Percentiles rank a stretch among this genome's conserved stretches.
These are phyloP conservation scores for Linum tenue DNA, from an alignment of 345 rosid genomes.

Conservation along the genomic window DNA sequence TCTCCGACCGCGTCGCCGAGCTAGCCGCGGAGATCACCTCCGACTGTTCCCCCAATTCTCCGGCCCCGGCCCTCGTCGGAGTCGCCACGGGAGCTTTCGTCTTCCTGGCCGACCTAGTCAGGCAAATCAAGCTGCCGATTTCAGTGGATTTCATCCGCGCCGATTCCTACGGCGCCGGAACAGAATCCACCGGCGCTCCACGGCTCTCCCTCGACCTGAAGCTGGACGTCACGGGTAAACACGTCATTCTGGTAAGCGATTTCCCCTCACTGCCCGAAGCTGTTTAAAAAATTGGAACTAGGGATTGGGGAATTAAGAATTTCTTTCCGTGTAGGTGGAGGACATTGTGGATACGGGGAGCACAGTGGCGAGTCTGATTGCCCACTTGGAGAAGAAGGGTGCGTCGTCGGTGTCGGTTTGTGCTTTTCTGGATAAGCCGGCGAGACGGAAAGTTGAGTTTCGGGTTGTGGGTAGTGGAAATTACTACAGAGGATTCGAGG, in stretches of 20 bases:
- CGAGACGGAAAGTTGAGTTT: conserved; percentile 53
- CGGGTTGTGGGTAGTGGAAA: conserved; percentile 64
- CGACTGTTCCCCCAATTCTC: conserved; percentile 30
- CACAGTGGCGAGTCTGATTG: conserved; percentile 53
- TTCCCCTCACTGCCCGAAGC: background rate
- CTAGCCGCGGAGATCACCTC: conserved; percentile 45
- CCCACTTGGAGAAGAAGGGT: conserved; percentile 46
- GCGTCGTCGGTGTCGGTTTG: conserved; percentile 81
- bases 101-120: conserved; percentile 71
- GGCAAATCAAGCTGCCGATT: conserved; percentile 49
- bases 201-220: conserved; percentile 53
- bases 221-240: conserved; percentile 52
- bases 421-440: conserved; percentile 64
- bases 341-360: conserved; percentile 86
- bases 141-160: conserved; percentile 58
- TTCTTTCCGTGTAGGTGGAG: conserved; percentile 46
- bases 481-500: conserved; percentile 77
- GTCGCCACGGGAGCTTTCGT: conserved; percentile 81
- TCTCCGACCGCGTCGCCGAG: conserved; percentile 45
- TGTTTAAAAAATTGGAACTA: too few species aligned
- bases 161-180: conserved; percentile 63
- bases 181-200: conserved; percentile 54
- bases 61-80: conserved; percentile 57
- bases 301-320: too few species aligned
- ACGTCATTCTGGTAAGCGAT: conserved; percentile 52